Base-by-base conservation (phyloP, 345 rosid species). In the Theobroma cacao region DNA sequence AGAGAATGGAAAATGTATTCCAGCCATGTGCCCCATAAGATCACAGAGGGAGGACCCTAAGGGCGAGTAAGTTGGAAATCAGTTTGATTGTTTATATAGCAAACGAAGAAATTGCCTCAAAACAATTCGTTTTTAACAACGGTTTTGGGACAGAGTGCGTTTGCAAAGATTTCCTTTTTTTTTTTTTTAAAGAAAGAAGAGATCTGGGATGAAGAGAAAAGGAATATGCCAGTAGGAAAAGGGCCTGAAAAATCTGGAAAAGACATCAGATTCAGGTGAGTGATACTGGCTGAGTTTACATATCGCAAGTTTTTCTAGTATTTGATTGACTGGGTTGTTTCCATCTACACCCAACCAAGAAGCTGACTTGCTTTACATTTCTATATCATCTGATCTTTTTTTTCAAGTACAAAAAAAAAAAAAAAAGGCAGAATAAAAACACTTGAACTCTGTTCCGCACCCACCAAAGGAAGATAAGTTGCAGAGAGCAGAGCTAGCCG, bases 51-150 rank as follows among this genome's bases (percentile, higher is more conserved):
- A 85, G n/a, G n/a, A n/a, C n/a, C 79, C 64, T 3, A 26, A 77
- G 76, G 82, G 81, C 86, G 85, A 87, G 86, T 84, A 12, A 40
- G 86, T 77, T 41, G 77, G 86, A 84, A 11, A 0, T 72, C 50
- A 26, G 31, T 62, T 53, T 4, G 15, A 28, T 2, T 5, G 36
- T 68, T 50, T 2, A 41, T 87, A 4, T 84, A 58, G 88, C 90
- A 87, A 87, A 87, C 90, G 88, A 63, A 87, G 90, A 88, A 84
- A 88, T 88, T 88, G 90, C 90, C 88, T 74, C 90, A 80, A 81
- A 84, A 82, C 87, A 85, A 48, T 79, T 47, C 26, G 77, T 17
- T 62, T 69, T 12, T 48, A 15, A n/a, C 17, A 24, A 48, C 50
- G 62, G 84, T 75, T 83, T 65, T 20, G 84, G 87, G 87, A 86